A percentile compares a stretch with the other conserved stretches of the same genome.
Conservation (phyloP, 2,329 filamentous ascomycete species). For the Venturia nashicola region DNA sequence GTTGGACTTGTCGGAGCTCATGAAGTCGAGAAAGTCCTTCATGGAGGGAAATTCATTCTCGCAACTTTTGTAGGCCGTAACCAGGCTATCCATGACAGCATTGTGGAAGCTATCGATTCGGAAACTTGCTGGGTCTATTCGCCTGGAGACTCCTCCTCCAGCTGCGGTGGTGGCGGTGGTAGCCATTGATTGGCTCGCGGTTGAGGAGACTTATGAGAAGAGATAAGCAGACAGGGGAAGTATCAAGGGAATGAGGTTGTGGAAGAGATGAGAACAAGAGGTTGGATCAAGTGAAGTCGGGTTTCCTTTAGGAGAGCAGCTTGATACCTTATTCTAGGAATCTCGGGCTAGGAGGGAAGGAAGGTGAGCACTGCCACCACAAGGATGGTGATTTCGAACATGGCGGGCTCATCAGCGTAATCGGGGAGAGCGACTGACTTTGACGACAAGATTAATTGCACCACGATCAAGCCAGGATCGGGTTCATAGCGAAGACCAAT, state of each 20-base stretch:
- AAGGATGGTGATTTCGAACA: too few species aligned
- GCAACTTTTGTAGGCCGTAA: not conserved
- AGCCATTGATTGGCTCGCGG: not conserved
- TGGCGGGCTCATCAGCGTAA: too few species aligned
- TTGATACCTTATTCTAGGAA: too few species aligned
- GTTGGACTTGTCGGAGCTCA: slow-evolving; percentile 32
- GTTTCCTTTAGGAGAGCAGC: too few species aligned
- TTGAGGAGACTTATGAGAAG: not conserved
- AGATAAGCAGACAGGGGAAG: too few species aligned
- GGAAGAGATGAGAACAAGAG: not conserved
- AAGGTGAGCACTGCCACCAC: too few species aligned
- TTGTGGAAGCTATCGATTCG: slow-evolving; percentile 2
- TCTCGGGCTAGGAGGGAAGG: too few species aligned
- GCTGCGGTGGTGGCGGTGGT: not conserved
- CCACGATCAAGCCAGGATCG: too few species aligned
- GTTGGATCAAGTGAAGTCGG: too few species aligned
- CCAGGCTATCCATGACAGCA: slow-evolving; percentile 5
- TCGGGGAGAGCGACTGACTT: too few species aligned
- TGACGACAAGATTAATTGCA: too few species aligned
- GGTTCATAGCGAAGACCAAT: too few species aligned
- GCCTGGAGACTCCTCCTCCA: slow-evolving; percentile 8
- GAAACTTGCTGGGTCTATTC: slow-evolving; percentile 6
- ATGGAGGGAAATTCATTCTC: slow-evolving; percentile 14
- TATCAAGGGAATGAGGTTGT: not conserved
- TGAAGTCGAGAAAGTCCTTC: slow-evolving; percentile 34